A percentile compares a stretch with the other conserved stretches of the same genome.
phyloP scores from a whole-genome alignment of 306 rosid species.

The Dryas octopetala region DNA sequence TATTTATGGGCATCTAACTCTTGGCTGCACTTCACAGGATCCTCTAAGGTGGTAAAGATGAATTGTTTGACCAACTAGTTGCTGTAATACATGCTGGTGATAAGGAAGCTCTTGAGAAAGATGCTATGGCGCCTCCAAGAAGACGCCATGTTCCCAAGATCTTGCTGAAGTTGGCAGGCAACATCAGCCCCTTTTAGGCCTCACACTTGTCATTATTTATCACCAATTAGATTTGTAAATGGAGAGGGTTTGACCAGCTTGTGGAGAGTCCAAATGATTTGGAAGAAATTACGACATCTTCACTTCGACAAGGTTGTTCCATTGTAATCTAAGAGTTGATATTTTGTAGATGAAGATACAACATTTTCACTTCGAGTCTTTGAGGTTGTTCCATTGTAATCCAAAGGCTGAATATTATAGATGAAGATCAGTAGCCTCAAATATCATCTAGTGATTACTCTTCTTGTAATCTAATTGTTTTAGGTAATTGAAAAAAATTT shows the following conservation, averaged over 20 bases:
- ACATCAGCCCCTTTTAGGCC: slow-evolving; percentile 74
- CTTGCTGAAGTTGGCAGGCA: slow-evolving; percentile 61
- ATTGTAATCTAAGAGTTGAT: not conserved
- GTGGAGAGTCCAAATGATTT: not conserved
- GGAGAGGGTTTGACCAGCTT: not conserved
- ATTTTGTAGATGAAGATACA: not conserved
- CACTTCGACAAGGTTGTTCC: not conserved
- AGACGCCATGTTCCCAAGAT: slow-evolving; percentile 81
- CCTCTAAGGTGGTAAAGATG: slow-evolving; percentile 90
- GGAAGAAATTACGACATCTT: not conserved
- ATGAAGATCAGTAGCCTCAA: not conserved
- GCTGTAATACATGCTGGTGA: slow-evolving; percentile 66
- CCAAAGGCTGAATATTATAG: not conserved
- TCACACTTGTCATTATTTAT: not conserved
- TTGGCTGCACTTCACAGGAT: slow-evolving; percentile 53
- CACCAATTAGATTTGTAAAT: not conserved
- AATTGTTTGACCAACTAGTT: slow-evolving; percentile 65
- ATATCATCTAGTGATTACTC: not conserved
- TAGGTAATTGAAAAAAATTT: not conserved
- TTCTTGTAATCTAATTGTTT: slow-evolving; percentile 4
- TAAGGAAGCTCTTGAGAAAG: slow-evolving; percentile 66
- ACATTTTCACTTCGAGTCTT: not conserved
- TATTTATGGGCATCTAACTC: not conserved
- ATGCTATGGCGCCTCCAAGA: slow-evolving; percentile 64
- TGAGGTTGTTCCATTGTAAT: not conserved